Percentiles rank a stretch among this genome's conserved stretches.
Evolutionary conservation across 768 basidiomycete genomes (phyloP).

Genomic region (Suillus cothurnatus): DNA sequence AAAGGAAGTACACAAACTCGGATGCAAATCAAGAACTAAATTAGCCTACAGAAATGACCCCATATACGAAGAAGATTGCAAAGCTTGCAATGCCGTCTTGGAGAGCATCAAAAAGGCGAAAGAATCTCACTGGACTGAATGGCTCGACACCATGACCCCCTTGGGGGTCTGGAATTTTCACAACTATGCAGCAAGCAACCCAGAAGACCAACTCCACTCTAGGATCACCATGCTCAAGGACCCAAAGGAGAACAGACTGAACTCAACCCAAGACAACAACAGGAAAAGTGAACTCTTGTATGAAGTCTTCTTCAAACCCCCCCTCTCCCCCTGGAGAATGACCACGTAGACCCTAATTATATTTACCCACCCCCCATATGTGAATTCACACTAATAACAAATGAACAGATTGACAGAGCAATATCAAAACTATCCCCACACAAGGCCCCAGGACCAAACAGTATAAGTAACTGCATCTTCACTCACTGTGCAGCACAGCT

Average conservation of each 20-base stretch:
- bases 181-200: not conserved
- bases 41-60: not conserved
- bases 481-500: rapidly evolving
- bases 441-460: not conserved
- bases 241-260: not conserved
- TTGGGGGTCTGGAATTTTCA: not conserved
- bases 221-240: not conserved
- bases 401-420: not conserved
- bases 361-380: not conserved
- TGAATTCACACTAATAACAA: not conserved
- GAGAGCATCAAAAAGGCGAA: not conserved
- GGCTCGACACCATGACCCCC: not conserved
- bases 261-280: not conserved
- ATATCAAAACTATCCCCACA: not conserved
- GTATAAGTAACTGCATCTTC: not conserved
- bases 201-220: not conserved
- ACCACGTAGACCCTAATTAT: not conserved
- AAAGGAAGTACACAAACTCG: not conserved
- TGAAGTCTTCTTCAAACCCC: not conserved
- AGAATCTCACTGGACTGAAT: not conserved
- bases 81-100: not conserved
- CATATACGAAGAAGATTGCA: not conserved
- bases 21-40: not conserved
- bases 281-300: not conserved
- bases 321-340: not conserved